Evolutionary conservation across 805 yeast genomes (phyloP).

Genomic region (Candida odintsovae): DNA sequence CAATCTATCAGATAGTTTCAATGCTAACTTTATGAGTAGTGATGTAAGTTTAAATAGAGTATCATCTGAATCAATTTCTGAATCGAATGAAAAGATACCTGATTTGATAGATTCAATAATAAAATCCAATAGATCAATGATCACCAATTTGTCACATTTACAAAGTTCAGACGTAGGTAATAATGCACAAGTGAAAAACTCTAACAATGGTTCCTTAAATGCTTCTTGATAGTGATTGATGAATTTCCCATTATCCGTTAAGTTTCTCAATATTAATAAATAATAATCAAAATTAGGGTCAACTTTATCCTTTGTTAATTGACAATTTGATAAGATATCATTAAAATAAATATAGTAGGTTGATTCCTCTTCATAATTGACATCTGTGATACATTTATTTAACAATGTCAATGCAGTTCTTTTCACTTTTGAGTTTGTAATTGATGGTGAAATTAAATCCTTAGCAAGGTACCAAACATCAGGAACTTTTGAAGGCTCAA

Average conservation of each 20-base stretch:
- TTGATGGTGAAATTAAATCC: constrained; percentile 39
- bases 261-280: constrained; percentile 37
- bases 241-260: constrained; percentile 50
- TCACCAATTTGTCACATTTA: constrained; percentile 11
- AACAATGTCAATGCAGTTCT: constrained; percentile 46
- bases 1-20: constrained; percentile 30
- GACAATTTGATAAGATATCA: constrained; percentile 45
- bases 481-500: constrained; percentile 53
- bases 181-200: constrained; percentile 30
- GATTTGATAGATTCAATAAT: constrained; percentile 42
- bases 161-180: constrained; percentile 23
- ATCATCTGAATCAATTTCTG: constrained; percentile 25
- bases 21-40: constrained; percentile 32
- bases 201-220: constrained; percentile 34
- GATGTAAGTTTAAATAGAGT: constrained; percentile 26
- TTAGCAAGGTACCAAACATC: constrained; percentile 73
- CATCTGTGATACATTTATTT: constrained; percentile 43
- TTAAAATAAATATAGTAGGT: constrained; percentile 51
- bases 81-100: constrained; percentile 26
- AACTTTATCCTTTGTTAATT: constrained; percentile 24
- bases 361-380: constrained; percentile 42
- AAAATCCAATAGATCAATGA: constrained; percentile 28
- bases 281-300: constrained; percentile 50
- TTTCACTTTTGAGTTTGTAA: constrained; percentile 28
- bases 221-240: constrained; percentile 45